Evolutionary conservation across 192 early-diverging fungal species (phyloP).

Genomic region (Backusella liffmaniae): DNA sequence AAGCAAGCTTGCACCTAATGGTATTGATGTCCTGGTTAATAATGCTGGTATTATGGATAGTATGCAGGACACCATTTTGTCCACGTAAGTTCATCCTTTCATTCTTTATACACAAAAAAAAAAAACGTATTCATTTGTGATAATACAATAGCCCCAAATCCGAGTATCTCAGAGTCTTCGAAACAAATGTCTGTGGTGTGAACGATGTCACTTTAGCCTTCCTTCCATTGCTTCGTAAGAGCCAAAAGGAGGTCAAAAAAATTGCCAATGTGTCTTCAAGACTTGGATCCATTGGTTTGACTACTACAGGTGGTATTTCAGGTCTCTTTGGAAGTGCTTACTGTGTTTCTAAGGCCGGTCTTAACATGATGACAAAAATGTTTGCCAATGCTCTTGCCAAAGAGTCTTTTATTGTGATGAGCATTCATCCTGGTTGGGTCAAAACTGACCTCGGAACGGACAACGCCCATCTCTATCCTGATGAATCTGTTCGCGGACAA

Average conservation of each 20-base stretch:
- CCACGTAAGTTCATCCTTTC: conserved; percentile 7
- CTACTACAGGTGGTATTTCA: neutral
- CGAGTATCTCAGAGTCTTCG: conserved; percentile 18
- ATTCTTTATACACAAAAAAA: too few species aligned
- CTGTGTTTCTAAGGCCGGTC: conserved; percentile 22
- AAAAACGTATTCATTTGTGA: neutral
- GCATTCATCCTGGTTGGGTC: conserved; percentile 29
- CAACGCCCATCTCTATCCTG: neutral
- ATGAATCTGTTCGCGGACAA: conserved; percentile 1
- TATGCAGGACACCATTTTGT: neutral
- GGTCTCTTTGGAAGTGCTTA: conserved; percentile 13
- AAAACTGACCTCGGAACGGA: conserved; percentile 25
- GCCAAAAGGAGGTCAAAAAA: conserved; percentile 1
- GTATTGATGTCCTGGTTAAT: conserved; percentile 37
- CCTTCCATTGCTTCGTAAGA: conserved; percentile 21
- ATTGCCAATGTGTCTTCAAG: conserved; percentile 35
- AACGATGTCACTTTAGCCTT: conserved; percentile 13
- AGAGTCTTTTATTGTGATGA: conserved; percentile 14
- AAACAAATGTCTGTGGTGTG: conserved; percentile 35
- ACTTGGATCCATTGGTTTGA: conserved; percentile 20
- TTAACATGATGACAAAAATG: conserved; percentile 25
- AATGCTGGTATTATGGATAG: conserved; percentile 23
- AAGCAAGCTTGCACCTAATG: conserved; percentile 16
- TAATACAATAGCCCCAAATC: conserved; percentile 6
- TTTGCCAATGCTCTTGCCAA: neutral